A percentile compares a stretch with the other conserved stretches of the same genome.
These are phyloP conservation scores for Geranium rotundifolium DNA, from an alignment of 345 rosid genomes.

Conservation along the genomic window DNA sequence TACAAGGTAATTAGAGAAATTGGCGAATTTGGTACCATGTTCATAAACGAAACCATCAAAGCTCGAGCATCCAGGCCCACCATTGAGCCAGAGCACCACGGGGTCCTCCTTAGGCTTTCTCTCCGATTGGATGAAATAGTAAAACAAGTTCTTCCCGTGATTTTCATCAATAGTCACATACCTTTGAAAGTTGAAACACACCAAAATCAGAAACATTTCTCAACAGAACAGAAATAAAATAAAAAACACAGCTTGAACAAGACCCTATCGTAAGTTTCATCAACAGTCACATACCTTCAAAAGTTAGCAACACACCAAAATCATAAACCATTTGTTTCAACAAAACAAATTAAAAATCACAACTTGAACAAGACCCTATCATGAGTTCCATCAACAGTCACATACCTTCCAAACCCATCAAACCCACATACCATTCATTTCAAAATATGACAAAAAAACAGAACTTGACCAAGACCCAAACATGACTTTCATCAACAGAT, in stretches of 20 bases:
- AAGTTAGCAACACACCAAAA: no score
- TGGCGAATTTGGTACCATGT: conserved; percentile 11
- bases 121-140: conserved; percentile 26
- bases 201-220: neutral
- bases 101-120: conserved; percentile 24
- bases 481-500: no score
- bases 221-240: neutral
- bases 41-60: conserved; percentile 35
- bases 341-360: no score
- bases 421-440: no score
- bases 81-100: conserved; percentile 34
- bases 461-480: no score
- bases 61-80: conserved; percentile 39
- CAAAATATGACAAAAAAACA: no score
- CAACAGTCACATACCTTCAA: conserved; percentile 14
- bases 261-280: conserved; percentile 3
- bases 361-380: no score
- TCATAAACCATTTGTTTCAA: no score
- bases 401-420: conserved; percentile 11
- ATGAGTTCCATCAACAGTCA: neutral
- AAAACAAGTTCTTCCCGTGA: conserved; percentile 41
- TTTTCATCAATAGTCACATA: conserved; percentile 49
- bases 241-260: neutral
- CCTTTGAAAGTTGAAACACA: conserved; percentile 23
- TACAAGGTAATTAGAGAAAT: neutral